Percentiles rank a stretch among this genome's conserved stretches.
phyloP scores from a whole-genome alignment of 2,329 filamentous ascomycete species.

The Incumbomyces lentus region DNA sequence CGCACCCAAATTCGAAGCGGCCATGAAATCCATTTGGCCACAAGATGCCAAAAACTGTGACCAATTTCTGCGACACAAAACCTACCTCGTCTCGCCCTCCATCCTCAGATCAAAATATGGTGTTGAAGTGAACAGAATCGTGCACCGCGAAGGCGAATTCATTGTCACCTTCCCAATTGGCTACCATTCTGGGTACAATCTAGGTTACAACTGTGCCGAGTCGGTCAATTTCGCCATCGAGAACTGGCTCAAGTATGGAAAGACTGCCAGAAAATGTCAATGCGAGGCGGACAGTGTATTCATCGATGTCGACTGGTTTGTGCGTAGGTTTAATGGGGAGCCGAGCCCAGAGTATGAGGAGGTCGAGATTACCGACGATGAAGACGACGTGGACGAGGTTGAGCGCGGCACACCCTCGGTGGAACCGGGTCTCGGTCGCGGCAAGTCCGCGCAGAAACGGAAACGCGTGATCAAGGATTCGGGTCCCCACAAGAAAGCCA shows the following conservation, averaged over 20 bases:
- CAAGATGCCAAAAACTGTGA: constrained; percentile 90
- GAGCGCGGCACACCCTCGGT: constrained; percentile 71
- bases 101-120: constrained; percentile 78
- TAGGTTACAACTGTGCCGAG: constrained; percentile 97
- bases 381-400: constrained; percentile 52
- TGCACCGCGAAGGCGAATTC: constrained; percentile 94
- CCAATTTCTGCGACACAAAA: constrained; percentile 95
- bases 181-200: constrained; percentile 94
- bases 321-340: constrained; percentile 85
- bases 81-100: constrained; percentile 87
- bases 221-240: constrained; percentile 97
- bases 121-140: constrained; percentile 90
- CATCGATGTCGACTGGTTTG: constrained; percentile 93
- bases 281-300: constrained; percentile 97
- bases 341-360: constrained; percentile 44
- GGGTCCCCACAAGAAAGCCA: constrained; percentile 44
- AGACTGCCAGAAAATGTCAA: constrained; percentile 92
- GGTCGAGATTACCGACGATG: constrained; percentile 49
- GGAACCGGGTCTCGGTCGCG: constrained; percentile 50
- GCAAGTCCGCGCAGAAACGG: constrained; percentile 51
- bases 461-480: constrained; percentile 43
- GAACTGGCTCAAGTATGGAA: constrained; percentile 88
- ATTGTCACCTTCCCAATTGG: constrained; percentile 98
- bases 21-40: constrained; percentile 77
- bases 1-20: constrained; percentile 80